Evolutionary conservation across 495 filamentous ascomycete genomes (phyloP), one percentile per base, ranked within the genome.

Genomic region (Hypoxylon fuscum): DNA sequence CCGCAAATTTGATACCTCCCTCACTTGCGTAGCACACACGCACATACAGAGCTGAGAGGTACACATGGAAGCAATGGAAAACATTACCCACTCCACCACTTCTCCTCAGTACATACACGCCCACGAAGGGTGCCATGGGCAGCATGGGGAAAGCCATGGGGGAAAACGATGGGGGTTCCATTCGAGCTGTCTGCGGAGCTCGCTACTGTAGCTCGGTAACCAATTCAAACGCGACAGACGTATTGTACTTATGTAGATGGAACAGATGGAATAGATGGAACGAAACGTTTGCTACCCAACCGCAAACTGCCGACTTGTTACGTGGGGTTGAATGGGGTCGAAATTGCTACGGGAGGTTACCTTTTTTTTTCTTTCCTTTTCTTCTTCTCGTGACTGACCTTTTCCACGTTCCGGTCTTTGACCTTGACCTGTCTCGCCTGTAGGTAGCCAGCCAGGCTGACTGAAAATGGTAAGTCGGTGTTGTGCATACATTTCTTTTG

Each of bases 231-330:
- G 51, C 51, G 18, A 51, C 40, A 60, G 50, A 55, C 12, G 22
- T 50, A 9, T 57, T 55, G 46, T 66, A 52, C 17, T 47, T 12
- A 43, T 37, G 50, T 55, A 60, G 37, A 37, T 45, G 38, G 44
- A 37, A 52, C n/a, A 60, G 37, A 37, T 45, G 38, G 44, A 37
- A 52, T 55, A 60, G 37, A 37, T 45, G 38, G 44, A 37, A 52
- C 34, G n/a, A 50, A 15, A 37, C 35, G 56, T 60, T 66, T 66
- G 62, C 62, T 66, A 66, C 62, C 62, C 56, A 66, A 66, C 40
- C 32, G 21, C 46, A 61, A 66, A 66, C 56, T 66, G 56, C 62
- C 56, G 56, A 61, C 41, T 61, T 31, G 5, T 59, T 59, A 56
- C 56, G 62, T 66, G 62, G 62, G 62, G 62, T 56, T 20, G 32